Percentiles rank a stretch among this genome's conserved stretches.
Conservation (phyloP, 1,284 basidiomycete species). For the Rhodotorula sp. region DNA sequence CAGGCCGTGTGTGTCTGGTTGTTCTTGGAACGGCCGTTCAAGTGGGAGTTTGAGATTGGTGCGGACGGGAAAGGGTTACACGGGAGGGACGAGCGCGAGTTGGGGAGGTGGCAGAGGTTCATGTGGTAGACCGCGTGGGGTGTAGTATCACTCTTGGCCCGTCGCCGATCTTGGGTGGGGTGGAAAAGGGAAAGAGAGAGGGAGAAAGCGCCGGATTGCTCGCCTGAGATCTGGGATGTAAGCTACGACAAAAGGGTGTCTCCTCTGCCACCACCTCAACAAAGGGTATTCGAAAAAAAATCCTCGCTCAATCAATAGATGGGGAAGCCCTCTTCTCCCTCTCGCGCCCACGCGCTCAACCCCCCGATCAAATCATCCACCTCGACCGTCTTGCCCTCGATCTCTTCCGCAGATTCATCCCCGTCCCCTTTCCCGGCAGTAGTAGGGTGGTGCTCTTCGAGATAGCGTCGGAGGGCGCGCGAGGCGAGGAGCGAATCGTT, state of each 20-base stretch:
- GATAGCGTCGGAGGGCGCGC: constrained; percentile 56
- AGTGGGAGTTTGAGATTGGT: constrained; percentile 38
- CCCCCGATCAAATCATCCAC: constrained; percentile 75
- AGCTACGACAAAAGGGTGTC: no score
- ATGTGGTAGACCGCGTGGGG: constrained; percentile 45
- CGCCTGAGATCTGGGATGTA: no score
- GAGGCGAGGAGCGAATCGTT: constrained; percentile 92
- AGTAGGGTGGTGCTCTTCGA: constrained; percentile 35
- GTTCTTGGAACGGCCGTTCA: constrained; percentile 48
- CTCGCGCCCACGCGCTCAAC: constrained; percentile 48
- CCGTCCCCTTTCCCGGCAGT: not conserved
- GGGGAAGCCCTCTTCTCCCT: constrained; percentile 58
- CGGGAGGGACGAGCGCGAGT: constrained; percentile 25
- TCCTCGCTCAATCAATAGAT: constrained; percentile 58
- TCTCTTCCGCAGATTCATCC: constrained; percentile 7
- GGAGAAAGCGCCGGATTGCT: no score
- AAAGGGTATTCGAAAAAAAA: no score
- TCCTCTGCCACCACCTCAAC: no score
- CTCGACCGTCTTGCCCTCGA: constrained; percentile 38
- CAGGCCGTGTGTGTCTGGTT: constrained; percentile 46
- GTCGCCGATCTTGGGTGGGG: no score
- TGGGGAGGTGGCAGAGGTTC: constrained; percentile 45
- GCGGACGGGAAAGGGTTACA: constrained; percentile 29
- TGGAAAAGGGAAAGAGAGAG: no score
- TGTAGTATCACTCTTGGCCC: no score